phyloP scores from a whole-genome alignment of 495 filamentous ascomycete species.

The Daldinia decipiens region DNA sequence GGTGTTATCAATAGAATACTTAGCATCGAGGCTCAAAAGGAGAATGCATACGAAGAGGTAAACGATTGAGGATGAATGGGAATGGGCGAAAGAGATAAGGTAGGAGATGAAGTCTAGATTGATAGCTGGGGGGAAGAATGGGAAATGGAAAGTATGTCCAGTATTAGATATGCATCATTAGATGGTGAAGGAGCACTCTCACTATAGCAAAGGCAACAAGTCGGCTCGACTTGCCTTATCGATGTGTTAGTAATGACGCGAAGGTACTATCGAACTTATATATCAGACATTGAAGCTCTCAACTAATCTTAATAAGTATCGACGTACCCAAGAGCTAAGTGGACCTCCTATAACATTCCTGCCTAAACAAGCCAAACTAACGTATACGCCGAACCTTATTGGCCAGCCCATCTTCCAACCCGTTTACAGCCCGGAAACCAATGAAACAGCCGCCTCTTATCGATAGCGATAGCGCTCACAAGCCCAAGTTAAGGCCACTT shows the following conservation, averaged over 20 bases:
- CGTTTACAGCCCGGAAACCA: too few relatives aligned
- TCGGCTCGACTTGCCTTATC: too few relatives aligned
- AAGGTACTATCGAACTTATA: too few relatives aligned
- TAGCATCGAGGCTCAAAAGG: conserved; percentile 11
- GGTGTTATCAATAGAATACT: background rate
- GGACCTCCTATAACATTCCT: conserved; percentile 10
- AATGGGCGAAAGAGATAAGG: background rate
- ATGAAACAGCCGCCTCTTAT: conserved; percentile 21
- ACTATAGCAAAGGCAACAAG: too few relatives aligned
- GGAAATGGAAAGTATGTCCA: background rate
- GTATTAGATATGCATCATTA: background rate
- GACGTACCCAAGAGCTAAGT: conserved; percentile 1
- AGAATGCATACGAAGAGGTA: background rate
- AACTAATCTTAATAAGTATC: background rate
- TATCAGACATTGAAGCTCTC: too few relatives aligned
- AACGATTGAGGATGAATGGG: background rate
- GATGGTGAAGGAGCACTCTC: too few relatives aligned
- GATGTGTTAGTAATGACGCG: too few relatives aligned
- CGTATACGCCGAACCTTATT: conserved; percentile 4
- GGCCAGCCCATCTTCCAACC: conserved; percentile 6
- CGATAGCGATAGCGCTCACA: conserved; percentile 35
- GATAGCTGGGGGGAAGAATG: background rate
- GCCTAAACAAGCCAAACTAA: conserved; percentile 34
- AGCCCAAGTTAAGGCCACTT: conserved; percentile 38
- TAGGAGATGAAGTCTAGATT: background rate